Evolutionary conservation across 2,329 filamentous ascomycete species (phyloP), one percentile per base, ranked within the genome.

Genomic region (Truncatella angustata): DNA sequence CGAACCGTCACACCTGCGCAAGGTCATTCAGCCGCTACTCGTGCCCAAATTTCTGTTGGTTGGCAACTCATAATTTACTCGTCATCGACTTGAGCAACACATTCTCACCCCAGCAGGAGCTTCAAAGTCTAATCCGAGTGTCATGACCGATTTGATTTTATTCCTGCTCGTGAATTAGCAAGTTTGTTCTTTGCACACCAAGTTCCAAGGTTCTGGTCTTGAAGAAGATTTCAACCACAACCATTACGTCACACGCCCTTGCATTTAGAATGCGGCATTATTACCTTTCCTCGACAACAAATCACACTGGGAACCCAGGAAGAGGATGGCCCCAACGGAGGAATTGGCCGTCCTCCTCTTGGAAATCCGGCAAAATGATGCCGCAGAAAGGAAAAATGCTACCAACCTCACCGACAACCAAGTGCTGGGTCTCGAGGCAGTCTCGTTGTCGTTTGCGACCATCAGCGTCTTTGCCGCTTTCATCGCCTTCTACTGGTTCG

Each of bases 401-500:
- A 24, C 35, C 35, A 28, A 28, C 36, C 11, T 42, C 24, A 30
- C 35, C 10, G 35, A 35, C 47, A 20, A 11, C 16, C 14, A 50
- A 23, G 35, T 55, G 20, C 42, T 20, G 52, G 63, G 66, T 9
- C 59, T 76, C 47, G 65, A 69, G 35, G 70, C 69, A 52, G 60
- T 77, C 7, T 69, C 77, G 1, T 59, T 84, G 16, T 59, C 66
- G 3, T 63, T 73, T 21, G 70, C 75, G 4, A 69, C 73, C 1
- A 54, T 84, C 57, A 89, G 86, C 59, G 70, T 89, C 28, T 49
- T 77, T 3, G 74, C 81, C 10, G 79, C 79, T 0, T 60, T 83
- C 5, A 63, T 81, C 26, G 77, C 84, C 2, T 78, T 87, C 36
- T 88, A 86, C 69, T 91, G 86, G 84, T 91, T 92, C 63, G 73